Evolutionary conservation across 192 early-diverging fungal genomes (phyloP).

Genomic region (Coemansia erecta): DNA sequence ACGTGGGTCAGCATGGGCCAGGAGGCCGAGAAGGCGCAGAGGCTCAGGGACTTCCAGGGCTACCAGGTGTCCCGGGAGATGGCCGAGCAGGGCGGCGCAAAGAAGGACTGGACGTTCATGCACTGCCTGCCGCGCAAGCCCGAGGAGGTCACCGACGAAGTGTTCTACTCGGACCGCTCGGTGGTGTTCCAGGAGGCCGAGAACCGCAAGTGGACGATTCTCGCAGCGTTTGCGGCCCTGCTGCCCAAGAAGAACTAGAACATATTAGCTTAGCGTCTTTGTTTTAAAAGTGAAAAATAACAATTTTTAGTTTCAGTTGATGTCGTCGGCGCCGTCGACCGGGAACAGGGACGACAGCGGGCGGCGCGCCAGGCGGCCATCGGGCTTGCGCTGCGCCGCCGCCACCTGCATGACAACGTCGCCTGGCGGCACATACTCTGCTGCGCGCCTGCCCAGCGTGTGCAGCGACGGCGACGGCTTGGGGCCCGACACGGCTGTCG

Average conservation of each 20-base stretch:
- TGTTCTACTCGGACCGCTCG: conserved; percentile 89
- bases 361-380: conserved; percentile 22
- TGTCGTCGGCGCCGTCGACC: not conserved
- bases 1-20: conserved; percentile 99
- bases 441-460: conserved; percentile 31
- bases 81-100: conserved; percentile 72
- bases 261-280: not conserved
- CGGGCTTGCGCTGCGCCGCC: conserved; percentile 22
- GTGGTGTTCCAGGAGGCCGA: conserved; percentile 97
- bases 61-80: conserved; percentile 89
- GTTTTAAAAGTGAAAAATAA: conserved; percentile 10
- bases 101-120: conserved; percentile 93
- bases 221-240: conserved; percentile 75
- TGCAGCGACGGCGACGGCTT: conserved; percentile 24
- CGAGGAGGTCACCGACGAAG: conserved; percentile 97
- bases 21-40: conserved; percentile 83
- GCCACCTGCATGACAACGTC: conserved; percentile 31
- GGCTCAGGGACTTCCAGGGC: conserved; percentile 78
- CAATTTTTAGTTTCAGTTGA: conserved; percentile 12
- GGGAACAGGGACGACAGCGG: conserved; percentile 42
- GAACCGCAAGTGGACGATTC: conserved; percentile 98
- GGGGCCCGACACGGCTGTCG: not conserved
- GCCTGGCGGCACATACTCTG: conserved; percentile 28
- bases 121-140: conserved; percentile 96
- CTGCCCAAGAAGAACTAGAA: conserved; percentile 26